Percentiles rank a stretch among this genome's conserved stretches.
phyloP scores from a whole-genome alignment of 371 early-diverging fungal species.

The Mucor piriformis region DNA sequence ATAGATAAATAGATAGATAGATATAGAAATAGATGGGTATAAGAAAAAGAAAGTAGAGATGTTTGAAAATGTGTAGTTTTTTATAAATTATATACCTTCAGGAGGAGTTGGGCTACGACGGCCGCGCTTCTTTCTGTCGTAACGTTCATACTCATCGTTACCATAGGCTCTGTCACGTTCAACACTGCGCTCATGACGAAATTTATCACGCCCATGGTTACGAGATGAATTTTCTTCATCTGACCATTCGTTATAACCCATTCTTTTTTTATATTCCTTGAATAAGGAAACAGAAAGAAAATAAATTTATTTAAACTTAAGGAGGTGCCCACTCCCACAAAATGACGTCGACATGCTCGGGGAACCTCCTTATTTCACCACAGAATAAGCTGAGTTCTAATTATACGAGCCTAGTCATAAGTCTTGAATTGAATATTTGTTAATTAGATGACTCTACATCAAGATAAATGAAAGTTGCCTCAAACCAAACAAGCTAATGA shows the following conservation, averaged over 20 bases:
- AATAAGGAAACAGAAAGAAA: background rate
- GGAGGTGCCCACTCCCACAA: background rate
- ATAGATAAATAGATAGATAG: constrained; percentile 2
- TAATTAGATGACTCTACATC: too few species aligned
- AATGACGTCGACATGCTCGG: too few species aligned
- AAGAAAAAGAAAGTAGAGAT: constrained; percentile 6
- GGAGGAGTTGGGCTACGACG: constrained; percentile 51
- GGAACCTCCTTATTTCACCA: too few species aligned
- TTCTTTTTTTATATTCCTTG: background rate
- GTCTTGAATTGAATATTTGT: too few species aligned
- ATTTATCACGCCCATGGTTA: constrained; percentile 66
- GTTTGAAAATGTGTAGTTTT: background rate
- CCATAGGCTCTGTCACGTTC: constrained; percentile 62
- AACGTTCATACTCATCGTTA: constrained; percentile 54
- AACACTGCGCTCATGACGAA: constrained; percentile 72
- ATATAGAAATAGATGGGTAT: constrained; percentile 1
- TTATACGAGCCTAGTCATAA: too few species aligned
- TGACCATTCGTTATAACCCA: constrained; percentile 33
- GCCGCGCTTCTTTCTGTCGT: constrained; percentile 45
- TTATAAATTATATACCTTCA: constrained; percentile 40
- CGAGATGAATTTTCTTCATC: constrained; percentile 58
- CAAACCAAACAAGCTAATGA: too few species aligned
- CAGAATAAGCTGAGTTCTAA: too few species aligned
- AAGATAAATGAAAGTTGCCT: too few species aligned
- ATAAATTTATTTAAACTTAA: too few species aligned